Evolutionary conservation across 2,329 filamentous ascomycete species (phyloP).

Genomic region (Coniochaeta ligniaria): DNA sequence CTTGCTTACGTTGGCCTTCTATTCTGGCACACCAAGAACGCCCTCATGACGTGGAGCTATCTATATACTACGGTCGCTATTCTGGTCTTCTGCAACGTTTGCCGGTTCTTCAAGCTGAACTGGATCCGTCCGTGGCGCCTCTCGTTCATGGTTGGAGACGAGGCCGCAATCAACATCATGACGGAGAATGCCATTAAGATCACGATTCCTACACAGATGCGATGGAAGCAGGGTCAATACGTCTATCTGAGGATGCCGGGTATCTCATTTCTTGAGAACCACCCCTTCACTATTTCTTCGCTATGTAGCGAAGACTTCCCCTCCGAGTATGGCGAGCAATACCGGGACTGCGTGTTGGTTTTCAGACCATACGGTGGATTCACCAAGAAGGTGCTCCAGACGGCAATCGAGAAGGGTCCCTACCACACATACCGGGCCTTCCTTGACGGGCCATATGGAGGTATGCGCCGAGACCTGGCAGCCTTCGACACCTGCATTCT

Average conservation of each 20-base stretch:
- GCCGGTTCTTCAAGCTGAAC: constrained; percentile 79
- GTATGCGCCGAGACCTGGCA: constrained; percentile 82
- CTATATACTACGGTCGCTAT: constrained; percentile 75
- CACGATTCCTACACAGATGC: constrained; percentile 87
- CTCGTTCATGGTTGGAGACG: constrained; percentile 82
- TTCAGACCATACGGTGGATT: constrained; percentile 91
- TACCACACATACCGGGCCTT: constrained; percentile 91
- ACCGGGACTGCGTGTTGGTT: constrained; percentile 82
- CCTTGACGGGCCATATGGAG: constrained; percentile 89
- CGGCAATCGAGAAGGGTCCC: constrained; percentile 75
- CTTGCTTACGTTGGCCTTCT: constrained; percentile 75
- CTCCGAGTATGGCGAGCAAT: constrained; percentile 81
- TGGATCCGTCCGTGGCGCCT: constrained; percentile 76
- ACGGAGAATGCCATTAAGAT: constrained; percentile 93
- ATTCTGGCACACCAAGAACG: constrained; percentile 96
- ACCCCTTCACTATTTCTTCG: constrained; percentile 91
- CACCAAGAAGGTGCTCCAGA: constrained; percentile 76
- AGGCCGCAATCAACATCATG: constrained; percentile 82
- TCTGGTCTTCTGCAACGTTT: constrained; percentile 66
- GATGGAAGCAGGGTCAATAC: constrained; percentile 90
- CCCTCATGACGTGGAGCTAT: constrained; percentile 83
- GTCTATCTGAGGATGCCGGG: constrained; percentile 92
- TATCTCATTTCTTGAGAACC: constrained; percentile 84
- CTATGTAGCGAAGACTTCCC: constrained; percentile 90
- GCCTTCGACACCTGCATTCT: constrained; percentile 91